Evolutionary conservation across 108 stramenopile species (phyloP), one percentile per base, ranked within the genome.

Genomic region (Stephanodiscus triporus): DNA sequence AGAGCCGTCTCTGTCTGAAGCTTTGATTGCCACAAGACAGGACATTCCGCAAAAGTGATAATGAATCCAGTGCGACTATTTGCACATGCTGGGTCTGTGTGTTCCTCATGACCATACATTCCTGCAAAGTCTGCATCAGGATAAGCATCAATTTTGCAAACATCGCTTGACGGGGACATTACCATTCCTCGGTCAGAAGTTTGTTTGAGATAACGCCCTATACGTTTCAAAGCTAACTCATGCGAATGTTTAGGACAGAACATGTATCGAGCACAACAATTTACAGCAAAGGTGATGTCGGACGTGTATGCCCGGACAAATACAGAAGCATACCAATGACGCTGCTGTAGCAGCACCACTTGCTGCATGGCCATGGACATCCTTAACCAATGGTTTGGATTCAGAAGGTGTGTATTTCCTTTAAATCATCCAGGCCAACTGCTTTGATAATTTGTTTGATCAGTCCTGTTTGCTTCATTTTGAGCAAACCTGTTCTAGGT

Each of bases 1-100:
- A 84, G 30, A 2, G 86, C 83, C 48, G 80, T 81, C 34, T 86
- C 81, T 3, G 70, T 62, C 62, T 88, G 88, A 1, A 84, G 40
- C 24, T 76, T 82, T 11, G 83, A 84, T 14, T 23, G 50, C 87
- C 87, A 87, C 9, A 72, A 14, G 26, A 87, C 51, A 11, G 86
- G 84, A n/a, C n/a, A n/a, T n/a, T n/a, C n/a, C n/a, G n/a, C n/a
- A n/a, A n/a, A n/a, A n/a, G n/a, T n/a, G n/a, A n/a, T n/a, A n/a
- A n/a, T n/a, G n/a, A n/a, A n/a, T n/a, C n/a, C n/a, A n/a, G n/a
- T n/a, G n/a, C n/a, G n/a, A n/a, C n/a, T n/a, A n/a, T n/a, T n/a
- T n/a, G n/a, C n/a, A n/a, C n/a, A n/a, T n/a, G n/a, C n/a, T n/a
- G n/a, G n/a, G n/a, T n/a, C n/a, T n/a, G n/a, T n/a, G n/a, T n/a